These are phyloP conservation scores for Aspergillus pseudonomiae DNA, from an alignment of 2,329 filamentous ascomycete genomes.

Conservation along the genomic window DNA sequence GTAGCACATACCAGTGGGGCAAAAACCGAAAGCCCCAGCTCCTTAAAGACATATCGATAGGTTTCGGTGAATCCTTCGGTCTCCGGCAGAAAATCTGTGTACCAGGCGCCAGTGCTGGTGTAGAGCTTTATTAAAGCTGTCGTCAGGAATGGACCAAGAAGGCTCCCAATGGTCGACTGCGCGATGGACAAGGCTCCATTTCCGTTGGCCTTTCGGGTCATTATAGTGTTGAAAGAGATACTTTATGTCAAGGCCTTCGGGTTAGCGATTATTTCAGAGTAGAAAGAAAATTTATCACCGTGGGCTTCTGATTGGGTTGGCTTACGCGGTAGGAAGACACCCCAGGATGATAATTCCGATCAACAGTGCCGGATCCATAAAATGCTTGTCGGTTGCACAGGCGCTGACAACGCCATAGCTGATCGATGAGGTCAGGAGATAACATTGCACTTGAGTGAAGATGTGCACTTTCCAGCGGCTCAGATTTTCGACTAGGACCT, in stretches of 20 bases:
- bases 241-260: background rate
- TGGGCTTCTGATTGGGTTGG: background rate
- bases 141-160: slow-evolving; percentile 64
- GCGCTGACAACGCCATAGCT: slow-evolving; percentile 57
- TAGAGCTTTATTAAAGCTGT: slow-evolving; percentile 66
- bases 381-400: slow-evolving; percentile 42
- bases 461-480: slow-evolving; percentile 65
- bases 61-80: slow-evolving; percentile 46
- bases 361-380: slow-evolving; percentile 63
- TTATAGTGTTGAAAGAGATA: slow-evolving; percentile 66
- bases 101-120: slow-evolving; percentile 55
- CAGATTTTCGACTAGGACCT: slow-evolving; percentile 46
- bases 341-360: slow-evolving; percentile 64
- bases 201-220: slow-evolving; percentile 57
- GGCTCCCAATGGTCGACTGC: slow-evolving; percentile 67
- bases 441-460: slow-evolving; percentile 65
- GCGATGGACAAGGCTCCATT: slow-evolving; percentile 64
- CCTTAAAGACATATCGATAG: slow-evolving; percentile 64
- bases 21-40: slow-evolving; percentile 65
- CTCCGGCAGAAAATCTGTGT: slow-evolving; percentile 55
- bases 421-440: slow-evolving; percentile 62
- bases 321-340: slow-evolving; percentile 62
- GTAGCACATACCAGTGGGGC: slow-evolving; percentile 53
- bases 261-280: background rate
- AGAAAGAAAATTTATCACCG: background rate